Conservation (phyloP, 2,329 filamentous ascomycete genomes). For the Colletotrichum sp. region DNA sequence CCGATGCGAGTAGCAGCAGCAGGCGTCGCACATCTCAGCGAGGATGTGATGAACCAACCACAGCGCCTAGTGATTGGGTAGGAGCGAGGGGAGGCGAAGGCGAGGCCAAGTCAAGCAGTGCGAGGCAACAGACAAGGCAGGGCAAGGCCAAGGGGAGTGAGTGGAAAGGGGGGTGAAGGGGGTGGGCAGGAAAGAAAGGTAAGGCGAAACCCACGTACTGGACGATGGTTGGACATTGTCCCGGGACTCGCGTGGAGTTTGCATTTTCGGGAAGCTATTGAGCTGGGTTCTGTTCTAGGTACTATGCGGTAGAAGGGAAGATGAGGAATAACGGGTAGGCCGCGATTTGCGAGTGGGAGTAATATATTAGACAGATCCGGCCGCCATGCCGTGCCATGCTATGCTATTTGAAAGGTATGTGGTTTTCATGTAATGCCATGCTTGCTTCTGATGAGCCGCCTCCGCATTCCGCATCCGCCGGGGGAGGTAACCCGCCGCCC, state of each 20-base stretch:
- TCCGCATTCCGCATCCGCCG: background rate
- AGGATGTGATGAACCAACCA: slow-evolving; percentile 14
- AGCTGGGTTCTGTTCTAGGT: slow-evolving; percentile 3
- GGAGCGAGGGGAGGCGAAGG: background rate
- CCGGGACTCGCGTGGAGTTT: slow-evolving; percentile 18
- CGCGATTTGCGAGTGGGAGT: slow-evolving; percentile 7
- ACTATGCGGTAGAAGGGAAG: background rate
- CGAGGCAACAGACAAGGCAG: background rate
- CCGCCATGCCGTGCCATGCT: background rate
- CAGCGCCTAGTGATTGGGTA: background rate
- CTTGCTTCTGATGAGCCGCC: background rate
- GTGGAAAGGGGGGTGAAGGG: background rate
- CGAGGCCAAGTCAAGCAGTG: background rate
- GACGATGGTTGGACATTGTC: slow-evolving; percentile 12
- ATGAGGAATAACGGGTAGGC: background rate
- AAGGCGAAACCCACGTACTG: slow-evolving; percentile 18
- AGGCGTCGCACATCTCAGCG: background rate
- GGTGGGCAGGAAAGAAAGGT: background rate
- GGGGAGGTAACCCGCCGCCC: background rate
- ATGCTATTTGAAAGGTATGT: background rate
- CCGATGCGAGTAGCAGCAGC: slow-evolving; percentile 14
- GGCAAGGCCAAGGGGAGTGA: background rate
- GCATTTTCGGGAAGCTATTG: slow-evolving; percentile 15
- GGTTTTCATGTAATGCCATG: background rate
- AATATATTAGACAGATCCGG: background rate